Conservation (phyloP, 2,329 filamentous ascomycete species). For the Talaromyces islandicus region DNA sequence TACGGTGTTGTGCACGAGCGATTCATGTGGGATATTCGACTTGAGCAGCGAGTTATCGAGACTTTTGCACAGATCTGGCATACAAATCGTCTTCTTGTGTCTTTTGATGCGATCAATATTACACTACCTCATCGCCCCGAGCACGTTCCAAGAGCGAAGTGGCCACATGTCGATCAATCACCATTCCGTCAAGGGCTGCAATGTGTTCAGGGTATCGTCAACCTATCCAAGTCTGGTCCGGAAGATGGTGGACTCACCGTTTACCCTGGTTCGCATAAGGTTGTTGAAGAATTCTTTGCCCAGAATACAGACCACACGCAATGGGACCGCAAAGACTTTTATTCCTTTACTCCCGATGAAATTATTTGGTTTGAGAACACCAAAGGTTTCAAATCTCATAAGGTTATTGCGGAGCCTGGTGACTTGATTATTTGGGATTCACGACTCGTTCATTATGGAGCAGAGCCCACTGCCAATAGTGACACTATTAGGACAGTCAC, state of each 20-base stretch:
- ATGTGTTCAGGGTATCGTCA: background rate
- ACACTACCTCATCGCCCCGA: background rate
- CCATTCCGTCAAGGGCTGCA: background rate
- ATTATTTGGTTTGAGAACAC: background rate
- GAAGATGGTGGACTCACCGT: background rate
- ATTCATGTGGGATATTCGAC: background rate
- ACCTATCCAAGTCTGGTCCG: background rate
- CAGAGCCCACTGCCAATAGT: constrained; percentile 3
- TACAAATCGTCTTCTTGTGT: background rate
- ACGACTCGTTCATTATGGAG: constrained; percentile 30
- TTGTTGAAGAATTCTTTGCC: background rate
- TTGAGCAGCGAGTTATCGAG: background rate
- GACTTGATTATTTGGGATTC: constrained; percentile 41
- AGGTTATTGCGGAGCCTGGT: constrained; percentile 33
- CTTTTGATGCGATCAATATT: background rate
- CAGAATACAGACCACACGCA: background rate
- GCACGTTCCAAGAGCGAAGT: background rate
- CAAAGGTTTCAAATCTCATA: constrained; percentile 12
- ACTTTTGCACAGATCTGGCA: background rate
- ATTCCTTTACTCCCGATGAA: background rate
- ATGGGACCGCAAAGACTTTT: background rate
- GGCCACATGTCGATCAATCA: background rate
- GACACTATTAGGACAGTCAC: constrained; percentile 14
- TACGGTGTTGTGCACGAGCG: background rate
- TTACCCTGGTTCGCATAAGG: background rate